Evolutionary conservation across 768 basidiomycete genomes (phyloP), one percentile per base, ranked within the genome.

Genomic region (Trametes gibbosa): DNA sequence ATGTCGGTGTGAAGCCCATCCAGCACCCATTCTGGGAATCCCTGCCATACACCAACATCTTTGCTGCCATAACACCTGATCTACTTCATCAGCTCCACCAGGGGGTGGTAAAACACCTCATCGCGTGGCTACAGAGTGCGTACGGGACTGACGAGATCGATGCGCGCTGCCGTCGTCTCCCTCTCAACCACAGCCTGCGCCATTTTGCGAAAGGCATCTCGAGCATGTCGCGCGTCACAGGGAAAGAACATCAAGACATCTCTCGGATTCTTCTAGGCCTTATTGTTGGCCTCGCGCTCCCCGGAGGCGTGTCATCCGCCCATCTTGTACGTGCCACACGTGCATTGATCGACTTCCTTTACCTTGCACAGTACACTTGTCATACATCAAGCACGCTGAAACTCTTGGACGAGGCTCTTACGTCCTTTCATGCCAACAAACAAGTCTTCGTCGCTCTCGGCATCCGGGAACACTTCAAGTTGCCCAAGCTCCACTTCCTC

Each of bases 41-140:
- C 34, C 63, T 81, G 10, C 79, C 77, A 0, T 72, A 70, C 56
- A 50, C 65, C 39, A 60, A 82, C 62, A 81, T 82, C 34, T 78
- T 75, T 61, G 0, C 24, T 0, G 69, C 58, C 25, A 62, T 82
- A 34, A 76, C 74, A 1, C 72, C 75, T 14, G 68, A 79, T 68
- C 40, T 80, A 19, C 74, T 81, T 16, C 80, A 83, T 58, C 78
- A 81, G 62, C 67, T 82, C 0, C 73, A 80, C 64, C 76, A 81
- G 61, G 80, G 80, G 0, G 54, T 79, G 1, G 76, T 80, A 69
- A 77, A 77, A 48, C 78, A 80, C 50, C 52, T 77, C 5, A 66
- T 74, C 0, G 66, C 50, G 4, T 75, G 74, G 50, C 49, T 47
- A 0, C 43, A 50, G 62, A 42, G 34, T 4, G 35, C 4, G n/a